Conservation (phyloP, 2,329 filamentous ascomycete species). For the Aspergillus alliaceus region DNA sequence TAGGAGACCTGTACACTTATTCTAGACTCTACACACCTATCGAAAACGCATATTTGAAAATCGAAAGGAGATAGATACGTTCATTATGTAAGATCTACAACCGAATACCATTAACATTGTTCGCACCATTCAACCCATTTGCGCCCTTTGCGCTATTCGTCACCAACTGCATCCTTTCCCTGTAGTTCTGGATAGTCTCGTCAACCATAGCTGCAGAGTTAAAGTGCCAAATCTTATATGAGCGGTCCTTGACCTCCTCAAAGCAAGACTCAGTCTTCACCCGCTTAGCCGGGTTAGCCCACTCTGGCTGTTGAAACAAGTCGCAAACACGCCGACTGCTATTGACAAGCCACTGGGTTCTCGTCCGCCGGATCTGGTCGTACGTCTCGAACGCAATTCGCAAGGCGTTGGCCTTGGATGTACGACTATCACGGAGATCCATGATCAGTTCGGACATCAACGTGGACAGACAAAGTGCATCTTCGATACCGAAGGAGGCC, state of each 20-base stretch:
- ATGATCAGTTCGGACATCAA: background rate
- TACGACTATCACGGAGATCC: background rate
- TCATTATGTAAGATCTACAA: no score
- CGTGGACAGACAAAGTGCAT: conserved; percentile 1
- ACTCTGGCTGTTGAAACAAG: background rate
- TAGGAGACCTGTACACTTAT: no score
- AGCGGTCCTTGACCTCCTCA: background rate
- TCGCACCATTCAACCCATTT: background rate
- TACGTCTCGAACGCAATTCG: background rate
- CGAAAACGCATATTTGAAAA: no score
- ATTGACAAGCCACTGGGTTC: background rate
- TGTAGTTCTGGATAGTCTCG: background rate
- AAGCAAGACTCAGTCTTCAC: background rate
- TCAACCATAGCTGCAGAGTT: background rate
- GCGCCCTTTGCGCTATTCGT: background rate
- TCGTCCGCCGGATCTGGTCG: background rate
- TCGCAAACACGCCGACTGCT: background rate
- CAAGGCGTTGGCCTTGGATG: background rate
- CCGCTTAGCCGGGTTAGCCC: background rate
- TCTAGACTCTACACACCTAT: no score
- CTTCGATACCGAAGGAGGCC: conserved; percentile 5
- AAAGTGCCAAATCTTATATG: background rate
- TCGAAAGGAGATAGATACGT: no score
- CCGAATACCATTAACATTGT: no score
- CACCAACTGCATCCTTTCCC: background rate